phyloP scores from a whole-genome alignment of 2,329 filamentous ascomycete genomes.

The Sporothrix schenckii region DNA sequence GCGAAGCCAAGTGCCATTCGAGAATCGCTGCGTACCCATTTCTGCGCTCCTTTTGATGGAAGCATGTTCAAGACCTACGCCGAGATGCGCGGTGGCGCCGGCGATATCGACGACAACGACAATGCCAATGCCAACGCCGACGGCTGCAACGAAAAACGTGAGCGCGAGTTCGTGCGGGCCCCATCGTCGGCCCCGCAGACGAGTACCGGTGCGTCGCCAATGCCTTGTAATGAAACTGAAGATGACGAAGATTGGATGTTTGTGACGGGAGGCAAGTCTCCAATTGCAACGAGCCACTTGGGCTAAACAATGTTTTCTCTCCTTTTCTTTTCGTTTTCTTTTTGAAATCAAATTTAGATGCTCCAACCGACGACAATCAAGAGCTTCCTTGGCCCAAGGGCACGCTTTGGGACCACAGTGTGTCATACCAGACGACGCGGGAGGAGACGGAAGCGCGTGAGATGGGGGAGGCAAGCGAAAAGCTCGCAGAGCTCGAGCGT shows the following conservation, averaged over 20 bases:
- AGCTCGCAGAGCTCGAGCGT: not conserved
- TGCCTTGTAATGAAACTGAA: not conserved
- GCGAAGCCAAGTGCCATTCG: too few relatives aligned
- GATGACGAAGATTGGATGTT: not conserved
- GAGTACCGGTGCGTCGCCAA: not conserved
- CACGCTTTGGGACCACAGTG: not conserved
- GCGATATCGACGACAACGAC: too few relatives aligned
- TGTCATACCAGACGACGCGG: not conserved
- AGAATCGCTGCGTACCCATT: too few relatives aligned
- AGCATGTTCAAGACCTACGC: too few relatives aligned
- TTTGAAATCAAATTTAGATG: not conserved
- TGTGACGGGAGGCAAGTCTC: conserved; percentile 5
- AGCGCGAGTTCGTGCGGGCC: not conserved
- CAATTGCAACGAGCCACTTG: not conserved
- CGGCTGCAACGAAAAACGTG: not conserved
- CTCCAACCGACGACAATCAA: not conserved
- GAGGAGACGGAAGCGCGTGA: not conserved
- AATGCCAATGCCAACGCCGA: not conserved
- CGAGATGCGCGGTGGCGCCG: too few relatives aligned
- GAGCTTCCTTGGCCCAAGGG: conserved; percentile 15
- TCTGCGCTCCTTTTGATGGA: too few relatives aligned
- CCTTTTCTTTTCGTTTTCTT: not conserved
- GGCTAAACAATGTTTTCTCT: not conserved
- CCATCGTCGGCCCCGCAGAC: not conserved
- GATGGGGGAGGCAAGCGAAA: not conserved